Conservation (phyloP, 1,139 yeast genomes). For the Hansenula sp. region DNA sequence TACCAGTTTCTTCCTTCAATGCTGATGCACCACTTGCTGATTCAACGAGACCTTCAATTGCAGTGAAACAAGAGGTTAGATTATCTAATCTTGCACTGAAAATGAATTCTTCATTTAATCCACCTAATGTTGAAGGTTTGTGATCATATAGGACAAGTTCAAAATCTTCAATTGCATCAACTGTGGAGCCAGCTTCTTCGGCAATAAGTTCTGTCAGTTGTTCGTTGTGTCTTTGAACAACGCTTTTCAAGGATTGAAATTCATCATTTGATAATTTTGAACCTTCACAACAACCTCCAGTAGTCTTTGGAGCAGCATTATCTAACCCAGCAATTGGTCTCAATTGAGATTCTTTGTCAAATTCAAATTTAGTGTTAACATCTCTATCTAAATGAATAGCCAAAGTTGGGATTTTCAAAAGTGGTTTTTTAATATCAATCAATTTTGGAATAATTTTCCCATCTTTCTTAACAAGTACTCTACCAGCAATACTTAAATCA, state of each 20-base stretch:
- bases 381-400: constrained; percentile 89
- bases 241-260: constrained; percentile 61
- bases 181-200: constrained; percentile 45
- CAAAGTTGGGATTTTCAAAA: constrained; percentile 87
- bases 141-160: constrained; percentile 87
- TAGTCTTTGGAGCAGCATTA: constrained; percentile 25
- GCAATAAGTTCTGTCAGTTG: constrained; percentile 69
- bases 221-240: constrained; percentile 71
- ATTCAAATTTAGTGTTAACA: constrained; percentile 74
- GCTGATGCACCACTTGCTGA: constrained; percentile 37
- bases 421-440: constrained; percentile 76
- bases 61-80: constrained; percentile 79
- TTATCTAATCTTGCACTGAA: constrained; percentile 94
- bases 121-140: constrained; percentile 80
- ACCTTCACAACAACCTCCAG: constrained; percentile 33
- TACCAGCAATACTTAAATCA: constrained; percentile 87
- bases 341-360: constrained; percentile 83
- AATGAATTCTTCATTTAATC: constrained; percentile 83
- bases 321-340: constrained; percentile 82
- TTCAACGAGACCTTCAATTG: constrained; percentile 65
- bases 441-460: constrained; percentile 59
- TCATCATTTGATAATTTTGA: constrained; percentile 46
- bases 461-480: constrained; percentile 62
- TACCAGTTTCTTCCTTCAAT: constrained; percentile 45
- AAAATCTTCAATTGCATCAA: constrained; percentile 72